Evolutionary conservation across 2,329 filamentous ascomycete species (phyloP), one percentile per base, ranked within the genome.

Genomic region (Arthroderma sp.): DNA sequence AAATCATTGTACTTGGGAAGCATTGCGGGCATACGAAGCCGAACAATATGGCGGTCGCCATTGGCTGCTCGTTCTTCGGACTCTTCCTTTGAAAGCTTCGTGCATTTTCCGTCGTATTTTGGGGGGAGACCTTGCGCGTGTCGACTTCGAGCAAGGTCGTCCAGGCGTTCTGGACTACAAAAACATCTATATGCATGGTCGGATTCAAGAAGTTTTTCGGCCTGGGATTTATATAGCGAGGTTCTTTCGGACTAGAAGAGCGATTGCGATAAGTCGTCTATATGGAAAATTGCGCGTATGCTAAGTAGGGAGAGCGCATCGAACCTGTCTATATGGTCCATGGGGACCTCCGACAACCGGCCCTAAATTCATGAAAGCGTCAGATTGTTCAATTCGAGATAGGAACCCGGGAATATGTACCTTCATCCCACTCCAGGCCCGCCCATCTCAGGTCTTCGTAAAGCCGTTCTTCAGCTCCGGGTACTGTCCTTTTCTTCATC

Each of bases 101-200:
- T 74, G 60, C 93, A 98, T 43, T 77, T 81, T 36, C 88, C 71
- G 55, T 84, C 79, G 59, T 83, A 85, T 45, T 78, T 74, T 45
- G 71, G 75, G 50, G 66, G 69, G 38, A 75, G 68, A 27, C 78
- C 77, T 4, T 70, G 63, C 38, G 75, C 69, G 53, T 79, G 78
- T 48, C 77, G 74, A 49, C 76, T 70, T 52, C 74, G 71, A 46
- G 80, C 83, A 51, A 84, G 75, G 5, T 70, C 65, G 47, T 84
- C 75, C 3, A 94, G 71, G 29, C 83, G 77, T 46, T 85, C 75
- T 0, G 80, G 63, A 0, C 78, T 78, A 65, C 91, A 98, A 69
- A 98, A 98, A 63, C 91, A 98, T 50, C 89, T 80, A 62, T 96
- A 98, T 5, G 87, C 91, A 48, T 81, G 75, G 6, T 80, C 84